Conservation (phyloP, 305 asterid species). For the Caryopteris hybrid region DNA sequence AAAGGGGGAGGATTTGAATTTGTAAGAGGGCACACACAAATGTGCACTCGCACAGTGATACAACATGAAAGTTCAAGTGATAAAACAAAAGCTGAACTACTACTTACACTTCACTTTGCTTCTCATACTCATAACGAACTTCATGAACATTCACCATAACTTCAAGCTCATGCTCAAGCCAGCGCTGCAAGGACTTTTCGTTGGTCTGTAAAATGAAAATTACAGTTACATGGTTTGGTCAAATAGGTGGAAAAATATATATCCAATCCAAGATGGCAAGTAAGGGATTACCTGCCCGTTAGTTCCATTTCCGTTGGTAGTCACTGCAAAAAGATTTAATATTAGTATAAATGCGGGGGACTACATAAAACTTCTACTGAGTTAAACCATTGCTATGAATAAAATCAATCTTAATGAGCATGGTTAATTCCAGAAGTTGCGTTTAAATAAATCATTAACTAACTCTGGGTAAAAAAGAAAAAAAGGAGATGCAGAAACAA, state of each 20-base stretch:
- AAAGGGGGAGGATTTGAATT: constrained; percentile 2
- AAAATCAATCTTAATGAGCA: not conserved
- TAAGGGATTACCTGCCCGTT: constrained; percentile 70
- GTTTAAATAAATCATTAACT: not conserved
- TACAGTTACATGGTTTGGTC: constrained; percentile 1
- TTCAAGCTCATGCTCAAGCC: constrained; percentile 99
- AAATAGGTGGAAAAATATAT: constrained; percentile 11
- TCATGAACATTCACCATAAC: constrained; percentile 98
- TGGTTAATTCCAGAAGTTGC: not conserved
- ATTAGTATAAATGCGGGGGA: constrained; percentile 11
- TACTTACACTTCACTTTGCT: constrained; percentile 98
- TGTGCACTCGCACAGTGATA: not conserved
- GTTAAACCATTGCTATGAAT: not conserved
- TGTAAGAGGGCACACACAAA: not conserved
- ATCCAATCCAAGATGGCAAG: constrained; percentile 3
- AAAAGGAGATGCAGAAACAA: not conserved
- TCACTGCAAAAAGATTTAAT: constrained; percentile 45
- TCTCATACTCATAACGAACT: constrained; percentile 98
- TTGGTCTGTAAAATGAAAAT: constrained; percentile 49
- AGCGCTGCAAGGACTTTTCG: constrained; percentile 84
- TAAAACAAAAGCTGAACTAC: not conserved
- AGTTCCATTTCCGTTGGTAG: constrained; percentile 66
- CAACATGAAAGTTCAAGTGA: not conserved
- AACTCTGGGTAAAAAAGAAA: no score
- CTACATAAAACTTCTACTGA: not conserved